These are phyloP conservation scores for Hsuehochloa calcarea DNA, from an alignment of 176 grass and related monocot genomes.

Conservation along the genomic window DNA sequence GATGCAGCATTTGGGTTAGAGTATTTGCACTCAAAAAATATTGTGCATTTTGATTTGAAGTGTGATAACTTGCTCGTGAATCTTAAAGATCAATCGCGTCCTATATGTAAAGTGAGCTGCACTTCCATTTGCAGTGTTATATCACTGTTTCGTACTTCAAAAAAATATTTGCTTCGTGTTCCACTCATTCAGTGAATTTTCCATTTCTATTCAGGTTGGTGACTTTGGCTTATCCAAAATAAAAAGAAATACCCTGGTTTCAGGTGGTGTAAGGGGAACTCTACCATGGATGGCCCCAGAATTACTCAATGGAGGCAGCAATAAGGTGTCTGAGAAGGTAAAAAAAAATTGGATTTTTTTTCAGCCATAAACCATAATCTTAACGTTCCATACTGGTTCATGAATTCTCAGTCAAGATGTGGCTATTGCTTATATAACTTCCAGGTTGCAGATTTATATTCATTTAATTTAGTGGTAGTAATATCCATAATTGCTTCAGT, in stretches of 20 bases:
- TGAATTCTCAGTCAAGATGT: neutral
- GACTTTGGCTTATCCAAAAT: conserved; percentile 93
- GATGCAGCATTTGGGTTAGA: conserved; percentile 93
- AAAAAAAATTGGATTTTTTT: conserved; percentile 1
- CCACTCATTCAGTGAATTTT: neutral
- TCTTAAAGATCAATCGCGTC: conserved; percentile 89
- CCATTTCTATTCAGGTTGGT: conserved; percentile 57
- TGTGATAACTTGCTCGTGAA: conserved; percentile 95
- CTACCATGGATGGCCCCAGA: conserved; percentile 92
- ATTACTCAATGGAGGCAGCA: conserved; percentile 87
- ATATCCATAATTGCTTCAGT: neutral
- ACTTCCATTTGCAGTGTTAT: conserved; percentile 12
- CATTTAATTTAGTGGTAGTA: neutral
- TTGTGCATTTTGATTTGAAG: conserved; percentile 93
- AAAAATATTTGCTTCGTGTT: conserved; percentile 24
- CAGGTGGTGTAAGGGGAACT: conserved; percentile 88
- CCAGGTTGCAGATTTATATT: neutral
- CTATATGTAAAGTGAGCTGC: conserved; percentile 73
- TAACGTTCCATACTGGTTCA: neutral
- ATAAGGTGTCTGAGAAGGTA: conserved; percentile 92
- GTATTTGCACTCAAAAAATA: conserved; percentile 95
- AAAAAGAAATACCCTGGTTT: conserved; percentile 91
- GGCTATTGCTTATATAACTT: neutral
- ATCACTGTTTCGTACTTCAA: neutral
- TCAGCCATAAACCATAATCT: neutral